phyloP scores from a whole-genome alignment of 345 rosid species.

The Murraya koenigii region DNA sequence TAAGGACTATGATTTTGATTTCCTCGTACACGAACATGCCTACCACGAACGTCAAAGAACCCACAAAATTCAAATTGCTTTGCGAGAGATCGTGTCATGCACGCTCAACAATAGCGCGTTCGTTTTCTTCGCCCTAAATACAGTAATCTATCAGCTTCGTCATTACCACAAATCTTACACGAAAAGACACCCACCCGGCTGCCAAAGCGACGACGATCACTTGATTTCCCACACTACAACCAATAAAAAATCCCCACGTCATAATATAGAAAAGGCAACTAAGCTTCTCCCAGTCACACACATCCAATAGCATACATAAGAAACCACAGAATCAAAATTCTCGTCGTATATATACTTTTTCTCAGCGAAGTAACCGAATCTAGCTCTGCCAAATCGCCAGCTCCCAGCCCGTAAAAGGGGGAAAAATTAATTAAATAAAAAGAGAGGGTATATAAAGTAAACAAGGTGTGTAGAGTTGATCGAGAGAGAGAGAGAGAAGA shows the following conservation, averaged over 20 bases:
- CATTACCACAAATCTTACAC: background rate
- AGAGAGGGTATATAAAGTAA: background rate
- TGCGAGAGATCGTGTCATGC: background rate
- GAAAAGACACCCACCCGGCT: background rate
- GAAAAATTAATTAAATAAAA: background rate
- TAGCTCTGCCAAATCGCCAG: background rate
- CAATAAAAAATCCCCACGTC: background rate
- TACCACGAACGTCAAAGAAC: too few relatives aligned
- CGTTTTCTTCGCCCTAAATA: background rate
- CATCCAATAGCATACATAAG: background rate
- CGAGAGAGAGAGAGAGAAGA: background rate
- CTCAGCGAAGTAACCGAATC: background rate
- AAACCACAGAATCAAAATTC: background rate
- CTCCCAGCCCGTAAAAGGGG: background rate
- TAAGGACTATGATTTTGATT: too few relatives aligned
- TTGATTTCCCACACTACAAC: background rate
- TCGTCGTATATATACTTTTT: background rate
- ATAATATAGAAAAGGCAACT: background rate
- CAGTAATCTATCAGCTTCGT: background rate
- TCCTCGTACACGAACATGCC: too few relatives aligned
- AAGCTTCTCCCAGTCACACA: background rate
- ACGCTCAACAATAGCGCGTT: background rate
- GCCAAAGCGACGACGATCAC: background rate
- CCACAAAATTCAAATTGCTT: background rate
- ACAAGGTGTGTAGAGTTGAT: conserved; percentile 2